Evolutionary conservation across 2,329 filamentous ascomycete genomes (phyloP), one percentile per base, ranked within the genome.

Genomic region (Xylaria sp.): DNA sequence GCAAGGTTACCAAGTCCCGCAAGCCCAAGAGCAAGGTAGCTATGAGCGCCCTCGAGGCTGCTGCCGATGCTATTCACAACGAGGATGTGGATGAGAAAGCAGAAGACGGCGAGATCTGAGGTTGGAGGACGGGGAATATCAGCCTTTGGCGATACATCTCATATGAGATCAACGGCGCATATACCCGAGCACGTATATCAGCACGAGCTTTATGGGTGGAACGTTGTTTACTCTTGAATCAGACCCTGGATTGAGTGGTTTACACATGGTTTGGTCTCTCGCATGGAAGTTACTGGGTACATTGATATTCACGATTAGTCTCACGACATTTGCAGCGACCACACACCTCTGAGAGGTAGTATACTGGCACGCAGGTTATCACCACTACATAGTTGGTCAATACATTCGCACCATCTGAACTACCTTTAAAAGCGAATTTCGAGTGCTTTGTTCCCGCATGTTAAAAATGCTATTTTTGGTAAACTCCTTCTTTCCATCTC

Each of bases 1-100:
- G 12, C 14, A 61, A 50, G 54, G 50, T 66, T 19, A 56, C 33
- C 25, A 66, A 66, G 35, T 9, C 46, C 3, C 43, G 60, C 42
- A 56, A 28, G 11, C 2, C 21, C 57, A 61, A 49, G 49, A 2
- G 23, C 2, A 57, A 57, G 49, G 14, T 45, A 28, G 3, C 15
- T 11, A 64, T 56, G 49, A n/a, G 2, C 15, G 9, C 4, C 9
- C 3, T 50, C 11, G 23, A 46, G n/a, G 21, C 1, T 19, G 11
- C 47, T 15, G 28, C n/a, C 19, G 42, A 42, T 17, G 28, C 43
- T 3, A 15, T 19, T 15, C 3, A 50, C 12, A 9, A 19, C 3
- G 35, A 28, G 0, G 23, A 42, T 12, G 25, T 23, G 15, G 17
- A 3, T 11, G 6, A 1, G 8, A n/a, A 25, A n/a, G 11, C 9